Conservation (phyloP, 495 filamentous ascomycete species). For the Amphirosellinia nigrospora region DNA sequence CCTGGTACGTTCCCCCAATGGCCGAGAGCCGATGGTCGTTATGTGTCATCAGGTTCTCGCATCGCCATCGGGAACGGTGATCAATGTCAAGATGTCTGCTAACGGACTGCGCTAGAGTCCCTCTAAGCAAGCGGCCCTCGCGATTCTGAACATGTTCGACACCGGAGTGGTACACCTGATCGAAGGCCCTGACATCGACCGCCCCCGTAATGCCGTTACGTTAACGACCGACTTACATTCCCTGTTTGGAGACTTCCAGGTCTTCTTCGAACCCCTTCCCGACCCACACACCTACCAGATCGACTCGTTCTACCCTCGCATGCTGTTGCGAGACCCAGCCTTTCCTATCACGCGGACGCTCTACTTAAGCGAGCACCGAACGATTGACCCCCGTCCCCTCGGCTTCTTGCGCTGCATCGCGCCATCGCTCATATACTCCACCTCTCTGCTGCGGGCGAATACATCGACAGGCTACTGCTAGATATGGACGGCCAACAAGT, state of each 20-base stretch:
- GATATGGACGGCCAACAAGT: neutral
- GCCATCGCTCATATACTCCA: neutral
- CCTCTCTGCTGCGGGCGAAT: neutral
- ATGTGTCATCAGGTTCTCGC: too few relatives aligned
- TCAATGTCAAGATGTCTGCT: too few relatives aligned
- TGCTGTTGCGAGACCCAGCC: neutral
- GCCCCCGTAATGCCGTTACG: neutral
- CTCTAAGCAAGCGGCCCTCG: slow-evolving; percentile 26
- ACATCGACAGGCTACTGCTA: neutral
- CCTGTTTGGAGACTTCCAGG: too few relatives aligned
- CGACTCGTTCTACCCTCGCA: too few relatives aligned
- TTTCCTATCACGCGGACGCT: neutral
- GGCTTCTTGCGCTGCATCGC: neutral
- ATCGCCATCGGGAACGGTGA: too few relatives aligned
- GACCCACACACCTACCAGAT: too few relatives aligned
- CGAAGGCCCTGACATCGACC: neutral
- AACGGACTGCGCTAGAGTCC: neutral
- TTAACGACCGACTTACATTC: neutral
- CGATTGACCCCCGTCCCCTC: neutral
- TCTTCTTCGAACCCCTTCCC: neutral
- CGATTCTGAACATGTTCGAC: neutral
- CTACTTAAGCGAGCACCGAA: neutral
- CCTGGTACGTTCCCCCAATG: slow-evolving; percentile 27
- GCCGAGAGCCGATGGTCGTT: too few relatives aligned
- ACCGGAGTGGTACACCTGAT: neutral